A percentile compares a stretch with the other conserved stretches of the same genome.
Conservation (phyloP, 179 eudicot species). For the Sideroxylon spinosum region DNA sequence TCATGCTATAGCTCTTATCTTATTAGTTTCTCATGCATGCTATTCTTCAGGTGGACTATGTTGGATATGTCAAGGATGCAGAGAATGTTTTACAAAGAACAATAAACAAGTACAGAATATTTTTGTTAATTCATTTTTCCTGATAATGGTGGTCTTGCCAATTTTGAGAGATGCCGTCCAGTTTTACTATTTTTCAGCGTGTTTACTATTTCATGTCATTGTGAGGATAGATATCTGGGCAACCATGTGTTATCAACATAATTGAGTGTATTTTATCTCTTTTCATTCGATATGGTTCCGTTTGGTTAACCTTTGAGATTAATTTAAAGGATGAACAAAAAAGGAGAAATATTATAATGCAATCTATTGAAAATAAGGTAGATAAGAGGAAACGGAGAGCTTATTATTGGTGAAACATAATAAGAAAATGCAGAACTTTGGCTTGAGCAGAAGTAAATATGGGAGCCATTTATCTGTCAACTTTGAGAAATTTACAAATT, state of each 20-base stretch:
- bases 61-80: conserved; percentile 63
- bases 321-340: neutral
- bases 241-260: neutral
- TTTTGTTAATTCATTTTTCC: conserved; percentile 11
- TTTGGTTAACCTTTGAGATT: neutral
- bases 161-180: neutral
- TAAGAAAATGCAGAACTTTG: too few species aligned
- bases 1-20: conserved; percentile 8
- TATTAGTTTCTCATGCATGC: conserved; percentile 16
- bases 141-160: conserved; percentile 4
- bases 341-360: neutral
- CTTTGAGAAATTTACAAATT: too few species aligned
- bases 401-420: neutral
- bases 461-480: too few species aligned
- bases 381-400: neutral
- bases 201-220: neutral
- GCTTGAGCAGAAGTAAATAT: too few species aligned
- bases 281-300: neutral
- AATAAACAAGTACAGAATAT: conserved; percentile 65
- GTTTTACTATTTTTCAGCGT: neutral
- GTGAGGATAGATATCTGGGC: neutral
- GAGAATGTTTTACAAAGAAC: conserved; percentile 62
- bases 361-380: neutral
- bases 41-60: conserved; percentile 75
- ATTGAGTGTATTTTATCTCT: neutral